Evolutionary conservation across 148 eudicot species (phyloP).

Genomic region (Fagopyrum esculentum): DNA sequence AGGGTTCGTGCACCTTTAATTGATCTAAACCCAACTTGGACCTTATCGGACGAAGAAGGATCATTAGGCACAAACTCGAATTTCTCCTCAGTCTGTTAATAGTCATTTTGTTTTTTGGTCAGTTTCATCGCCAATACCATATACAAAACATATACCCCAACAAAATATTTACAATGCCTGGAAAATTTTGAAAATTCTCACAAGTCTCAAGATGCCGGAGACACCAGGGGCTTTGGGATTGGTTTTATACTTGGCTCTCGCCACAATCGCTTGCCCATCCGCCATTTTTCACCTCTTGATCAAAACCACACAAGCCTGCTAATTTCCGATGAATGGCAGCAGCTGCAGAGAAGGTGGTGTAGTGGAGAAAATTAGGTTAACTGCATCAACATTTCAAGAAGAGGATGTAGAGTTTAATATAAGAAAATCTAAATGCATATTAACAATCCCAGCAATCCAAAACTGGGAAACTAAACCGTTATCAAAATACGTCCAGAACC

Average conservation of each 20-base stretch:
- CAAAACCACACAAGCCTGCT: not conserved
- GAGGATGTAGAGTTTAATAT: not conserved
- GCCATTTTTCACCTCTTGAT: constrained; percentile 27
- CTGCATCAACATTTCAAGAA: not conserved
- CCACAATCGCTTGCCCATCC: constrained; percentile 34
- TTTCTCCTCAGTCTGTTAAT: constrained; percentile 47
- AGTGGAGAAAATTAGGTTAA: not conserved
- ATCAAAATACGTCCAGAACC: not conserved
- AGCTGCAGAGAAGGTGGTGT: not conserved
- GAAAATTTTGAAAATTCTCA: constrained; percentile 13
- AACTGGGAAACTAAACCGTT: not conserved
- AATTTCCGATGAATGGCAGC: not conserved
- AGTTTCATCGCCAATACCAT: not conserved
- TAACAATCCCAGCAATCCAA: not conserved
- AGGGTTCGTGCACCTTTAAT: constrained; percentile 44
- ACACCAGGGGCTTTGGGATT: constrained; percentile 46
- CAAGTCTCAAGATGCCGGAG: constrained; percentile 53
- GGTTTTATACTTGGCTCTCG: constrained; percentile 53
- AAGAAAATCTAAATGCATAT: not conserved
- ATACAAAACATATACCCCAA: constrained; percentile 2
- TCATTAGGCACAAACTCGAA: constrained; percentile 58
- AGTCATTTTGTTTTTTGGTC: not conserved
- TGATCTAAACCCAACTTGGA: constrained; percentile 45
- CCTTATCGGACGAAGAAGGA: constrained; percentile 28
- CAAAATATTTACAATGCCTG: constrained; percentile 1